Percentiles rank a stretch among this genome's conserved stretches.
These are phyloP conservation scores for Fusarium anthophilum DNA, from an alignment of 2,329 filamentous ascomycete genomes.

Conservation along the genomic window DNA sequence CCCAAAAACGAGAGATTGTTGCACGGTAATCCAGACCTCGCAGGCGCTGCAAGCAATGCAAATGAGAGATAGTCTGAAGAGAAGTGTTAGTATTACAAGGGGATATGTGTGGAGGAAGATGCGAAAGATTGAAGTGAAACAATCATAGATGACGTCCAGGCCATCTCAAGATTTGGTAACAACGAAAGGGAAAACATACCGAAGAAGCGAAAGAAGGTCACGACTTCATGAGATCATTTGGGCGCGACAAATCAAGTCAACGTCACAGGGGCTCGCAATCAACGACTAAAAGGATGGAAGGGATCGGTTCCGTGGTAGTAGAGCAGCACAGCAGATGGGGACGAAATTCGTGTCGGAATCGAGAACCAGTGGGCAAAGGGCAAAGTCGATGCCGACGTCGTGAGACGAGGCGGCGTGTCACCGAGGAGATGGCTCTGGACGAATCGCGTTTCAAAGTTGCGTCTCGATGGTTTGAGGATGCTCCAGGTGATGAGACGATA, in stretches of 20 bases:
- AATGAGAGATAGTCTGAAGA: constrained; percentile 32
- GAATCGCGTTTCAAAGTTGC: constrained; percentile 43
- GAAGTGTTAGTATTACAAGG: constrained; percentile 31
- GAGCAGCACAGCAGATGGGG: constrained; percentile 26
- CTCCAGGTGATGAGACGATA: constrained; percentile 21
- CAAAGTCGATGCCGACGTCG: neutral
- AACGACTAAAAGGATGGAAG: constrained; percentile 29
- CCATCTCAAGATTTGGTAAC: constrained; percentile 6
- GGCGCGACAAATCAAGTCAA: neutral
- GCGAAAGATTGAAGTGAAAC: constrained; percentile 30
- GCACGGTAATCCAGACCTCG: constrained; percentile 41
- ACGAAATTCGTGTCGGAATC: constrained; percentile 12
- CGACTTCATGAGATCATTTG: constrained; percentile 18
- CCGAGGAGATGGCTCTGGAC: constrained; percentile 27
- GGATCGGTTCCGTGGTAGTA: constrained; percentile 9
- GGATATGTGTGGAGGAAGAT: neutral
- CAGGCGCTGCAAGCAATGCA: constrained; percentile 28
- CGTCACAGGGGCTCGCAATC: constrained; percentile 31
- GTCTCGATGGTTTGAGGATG: constrained; percentile 36
- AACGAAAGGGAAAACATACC: constrained; percentile 20
- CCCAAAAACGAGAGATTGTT: constrained; percentile 32
- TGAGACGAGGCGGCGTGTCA: constrained; percentile 25
- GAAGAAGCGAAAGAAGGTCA: constrained; percentile 9
- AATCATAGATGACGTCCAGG: constrained; percentile 22
- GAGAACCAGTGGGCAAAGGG: constrained; percentile 22